A percentile compares a stretch with the other conserved stretches of the same genome.
Evolutionary conservation across 2,329 filamentous ascomycete genomes (phyloP).

Genomic region (Trichophyton simii): DNA sequence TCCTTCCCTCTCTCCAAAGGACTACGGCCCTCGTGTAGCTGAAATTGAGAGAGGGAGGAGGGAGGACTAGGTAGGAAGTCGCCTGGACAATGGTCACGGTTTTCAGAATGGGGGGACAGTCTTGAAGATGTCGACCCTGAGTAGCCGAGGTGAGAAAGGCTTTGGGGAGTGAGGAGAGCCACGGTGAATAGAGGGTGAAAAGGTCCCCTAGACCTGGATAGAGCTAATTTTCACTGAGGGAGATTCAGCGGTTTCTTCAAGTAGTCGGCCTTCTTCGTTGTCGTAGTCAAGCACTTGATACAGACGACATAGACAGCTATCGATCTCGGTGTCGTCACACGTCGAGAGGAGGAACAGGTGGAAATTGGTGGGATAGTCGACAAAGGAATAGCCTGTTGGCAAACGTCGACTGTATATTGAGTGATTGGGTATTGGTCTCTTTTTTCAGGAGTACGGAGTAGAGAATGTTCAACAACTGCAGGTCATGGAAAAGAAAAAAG

Average conservation of each 20-base stretch:
- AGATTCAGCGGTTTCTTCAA: not conserved
- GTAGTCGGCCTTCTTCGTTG: not conserved
- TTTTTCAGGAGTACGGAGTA: not conserved
- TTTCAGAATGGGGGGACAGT: conserved; percentile 21
- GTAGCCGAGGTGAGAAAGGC: conserved; percentile 19
- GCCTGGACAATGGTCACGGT: conserved; percentile 19
- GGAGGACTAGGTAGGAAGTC: conserved; percentile 17
- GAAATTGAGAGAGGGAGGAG: conserved; percentile 28
- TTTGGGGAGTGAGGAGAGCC: conserved; percentile 30
- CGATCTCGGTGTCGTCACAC: not conserved
- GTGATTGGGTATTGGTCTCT: conserved; percentile 3
- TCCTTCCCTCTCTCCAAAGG: conserved; percentile 28
- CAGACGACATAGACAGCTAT: not conserved
- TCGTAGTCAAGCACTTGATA: not conserved
- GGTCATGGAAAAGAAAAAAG: conserved; percentile 2
- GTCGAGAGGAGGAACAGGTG: not conserved
- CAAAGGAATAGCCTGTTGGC: not conserved
- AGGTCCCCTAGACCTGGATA: not conserved
- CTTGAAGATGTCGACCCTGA: conserved; percentile 19
- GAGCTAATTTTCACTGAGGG: not conserved
- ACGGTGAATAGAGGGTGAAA: conserved; percentile 19
- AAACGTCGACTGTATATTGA: not conserved
- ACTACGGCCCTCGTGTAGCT: conserved; percentile 22
- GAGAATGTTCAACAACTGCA: not conserved
- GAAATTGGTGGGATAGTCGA: not conserved